These are phyloP conservation scores for Sarocladium strictum DNA, from an alignment of 2,329 filamentous ascomycete species.

Conservation along the genomic window DNA sequence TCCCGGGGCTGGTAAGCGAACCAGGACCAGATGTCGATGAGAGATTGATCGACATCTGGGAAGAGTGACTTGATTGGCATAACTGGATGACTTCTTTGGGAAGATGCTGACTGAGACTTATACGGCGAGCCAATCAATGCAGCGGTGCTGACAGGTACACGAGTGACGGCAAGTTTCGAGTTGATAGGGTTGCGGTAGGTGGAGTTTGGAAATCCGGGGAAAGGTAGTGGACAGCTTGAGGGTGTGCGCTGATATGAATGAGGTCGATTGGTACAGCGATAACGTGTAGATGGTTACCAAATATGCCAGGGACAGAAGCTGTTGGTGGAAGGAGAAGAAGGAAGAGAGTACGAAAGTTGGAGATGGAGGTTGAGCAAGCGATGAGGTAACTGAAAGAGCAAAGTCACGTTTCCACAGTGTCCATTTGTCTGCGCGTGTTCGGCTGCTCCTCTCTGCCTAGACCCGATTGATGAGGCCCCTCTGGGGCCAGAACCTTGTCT, in stretches of 20 bases:
- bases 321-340: too few species aligned
- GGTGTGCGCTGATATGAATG: too few species aligned
- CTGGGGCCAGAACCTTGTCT: neutral
- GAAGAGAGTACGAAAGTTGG: neutral
- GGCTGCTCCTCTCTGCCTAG: neutral
- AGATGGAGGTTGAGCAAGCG: neutral
- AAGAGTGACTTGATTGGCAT: conserved; percentile 71
- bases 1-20: conserved; percentile 65
- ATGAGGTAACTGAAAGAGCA: neutral
- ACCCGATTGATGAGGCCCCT: neutral
- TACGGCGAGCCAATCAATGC: neutral
- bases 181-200: neutral
- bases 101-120: neutral
- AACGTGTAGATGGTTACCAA: neutral
- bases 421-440: too few species aligned
- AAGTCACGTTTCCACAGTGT: neutral
- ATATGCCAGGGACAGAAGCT: too few species aligned
- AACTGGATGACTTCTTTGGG: neutral
- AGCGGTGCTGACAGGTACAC: neutral
- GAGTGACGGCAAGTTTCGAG: neutral
- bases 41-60: conserved; percentile 61
- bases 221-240: neutral
- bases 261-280: neutral
- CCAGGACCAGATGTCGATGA: conserved; percentile 71
- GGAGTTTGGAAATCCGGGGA: neutral